A percentile compares a stretch with the other conserved stretches of the same genome.
Evolutionary conservation across 139 green algal genomes (phyloP).

Genomic region (Marvania coccoides): DNA sequence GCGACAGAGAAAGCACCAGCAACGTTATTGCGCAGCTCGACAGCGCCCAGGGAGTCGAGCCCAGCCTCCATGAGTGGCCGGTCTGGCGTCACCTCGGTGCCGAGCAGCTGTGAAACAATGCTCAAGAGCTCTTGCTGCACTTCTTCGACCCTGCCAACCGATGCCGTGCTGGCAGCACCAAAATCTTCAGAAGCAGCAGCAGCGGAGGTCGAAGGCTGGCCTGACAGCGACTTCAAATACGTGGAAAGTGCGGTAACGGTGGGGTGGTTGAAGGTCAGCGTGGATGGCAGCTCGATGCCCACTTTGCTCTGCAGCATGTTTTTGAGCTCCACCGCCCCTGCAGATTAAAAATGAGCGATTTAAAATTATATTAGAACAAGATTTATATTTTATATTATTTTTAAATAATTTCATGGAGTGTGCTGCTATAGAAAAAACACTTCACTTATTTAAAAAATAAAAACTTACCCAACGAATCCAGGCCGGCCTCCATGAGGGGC

Average conservation of each 20-base stretch:
- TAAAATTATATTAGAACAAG: too few species aligned
- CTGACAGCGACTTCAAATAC: background rate
- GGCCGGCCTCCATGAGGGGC: slow-evolving; percentile 1
- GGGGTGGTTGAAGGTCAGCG: slow-evolving; percentile 56
- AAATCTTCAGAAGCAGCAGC: background rate
- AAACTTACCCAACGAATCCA: slow-evolving; percentile 1
- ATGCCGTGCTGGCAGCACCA: background rate
- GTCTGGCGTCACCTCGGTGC: slow-evolving; percentile 16
- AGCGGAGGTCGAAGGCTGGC: background rate
- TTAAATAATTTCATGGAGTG: too few species aligned
- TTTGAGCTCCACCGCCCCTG: slow-evolving; percentile 69
- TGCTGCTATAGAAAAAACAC: background rate
- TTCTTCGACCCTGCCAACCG: too few species aligned
- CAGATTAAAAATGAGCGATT: slow-evolving; percentile 31
- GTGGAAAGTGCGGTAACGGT: background rate
- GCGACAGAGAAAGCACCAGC: slow-evolving; percentile 24
- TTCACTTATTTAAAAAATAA: background rate
- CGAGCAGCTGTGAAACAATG: background rate
- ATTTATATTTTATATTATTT: background rate
- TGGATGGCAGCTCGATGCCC: slow-evolving; percentile 33
- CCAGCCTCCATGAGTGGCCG: slow-evolving; percentile 36
- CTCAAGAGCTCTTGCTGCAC: background rate
- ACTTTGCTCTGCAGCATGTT: slow-evolving; percentile 47
- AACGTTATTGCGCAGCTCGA: slow-evolving; percentile 67
- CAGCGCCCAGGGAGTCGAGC: slow-evolving; percentile 59